These are phyloP conservation scores for Boletellus sp. DNA, from an alignment of 768 basidiomycete species.

Conservation along the genomic window DNA sequence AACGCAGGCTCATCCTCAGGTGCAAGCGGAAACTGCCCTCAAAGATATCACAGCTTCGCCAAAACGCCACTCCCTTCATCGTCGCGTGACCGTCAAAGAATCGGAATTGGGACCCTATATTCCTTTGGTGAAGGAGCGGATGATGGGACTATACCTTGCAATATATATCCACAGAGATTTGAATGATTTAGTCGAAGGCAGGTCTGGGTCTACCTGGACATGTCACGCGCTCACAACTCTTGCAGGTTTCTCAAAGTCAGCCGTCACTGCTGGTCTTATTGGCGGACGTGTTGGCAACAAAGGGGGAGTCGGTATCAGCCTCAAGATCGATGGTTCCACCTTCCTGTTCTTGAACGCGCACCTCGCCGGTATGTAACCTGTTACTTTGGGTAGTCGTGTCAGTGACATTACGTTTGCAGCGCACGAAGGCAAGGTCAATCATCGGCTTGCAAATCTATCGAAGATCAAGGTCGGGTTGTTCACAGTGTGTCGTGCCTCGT, in stretches of 20 bases:
- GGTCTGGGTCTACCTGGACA: constrained; percentile 1
- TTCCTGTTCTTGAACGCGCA: constrained; percentile 91
- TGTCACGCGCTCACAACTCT: neutral
- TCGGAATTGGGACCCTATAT: constrained; percentile 71
- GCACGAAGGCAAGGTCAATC: constrained; percentile 69
- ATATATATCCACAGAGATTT: constrained; percentile 73
- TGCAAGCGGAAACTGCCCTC: constrained; percentile 14
- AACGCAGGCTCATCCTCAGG: constrained; percentile 23
- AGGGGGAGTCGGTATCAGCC: constrained; percentile 85
- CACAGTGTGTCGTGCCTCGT: neutral
- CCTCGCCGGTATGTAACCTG: constrained; percentile 58
- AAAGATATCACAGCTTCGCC: constrained; percentile 38
- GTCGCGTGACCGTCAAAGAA: constrained; percentile 41
- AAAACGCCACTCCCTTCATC: constrained; percentile 42
- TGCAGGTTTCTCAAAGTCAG: constrained; percentile 69
- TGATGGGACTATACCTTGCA: constrained; percentile 86
- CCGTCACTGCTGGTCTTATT: constrained; percentile 85
- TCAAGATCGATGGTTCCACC: constrained; percentile 78
- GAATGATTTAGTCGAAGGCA: constrained; percentile 60
- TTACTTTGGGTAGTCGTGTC: neutral
- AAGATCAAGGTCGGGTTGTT: constrained; percentile 73
- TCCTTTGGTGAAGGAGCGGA: constrained; percentile 80
- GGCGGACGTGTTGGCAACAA: constrained; percentile 93
- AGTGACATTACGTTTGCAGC: constrained; percentile 38
- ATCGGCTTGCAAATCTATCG: constrained; percentile 78